phyloP scores from a whole-genome alignment of 2,329 filamentous ascomycete genomes.

The Fusarium torulosum region DNA sequence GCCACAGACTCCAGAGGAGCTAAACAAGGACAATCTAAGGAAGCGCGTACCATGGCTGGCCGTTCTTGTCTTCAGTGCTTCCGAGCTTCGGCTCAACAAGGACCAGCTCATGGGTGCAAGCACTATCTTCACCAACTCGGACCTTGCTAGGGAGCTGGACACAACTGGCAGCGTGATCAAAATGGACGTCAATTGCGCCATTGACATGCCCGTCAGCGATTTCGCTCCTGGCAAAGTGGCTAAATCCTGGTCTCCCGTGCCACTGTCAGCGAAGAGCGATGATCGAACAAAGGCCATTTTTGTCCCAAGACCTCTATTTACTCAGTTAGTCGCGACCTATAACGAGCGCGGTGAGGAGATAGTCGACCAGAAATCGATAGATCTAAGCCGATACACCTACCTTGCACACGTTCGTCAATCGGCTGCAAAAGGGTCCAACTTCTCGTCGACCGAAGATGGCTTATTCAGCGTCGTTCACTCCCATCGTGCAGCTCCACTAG shows the following conservation, averaged over 20 bases:
- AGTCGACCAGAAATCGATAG: not conserved
- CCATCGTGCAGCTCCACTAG: not conserved
- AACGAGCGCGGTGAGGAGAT: not conserved
- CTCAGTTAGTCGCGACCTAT: not conserved
- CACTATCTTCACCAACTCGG: not conserved
- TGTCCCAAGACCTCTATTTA: not conserved
- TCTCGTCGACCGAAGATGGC: not conserved
- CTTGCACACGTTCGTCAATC: not conserved
- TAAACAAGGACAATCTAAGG: too few species aligned
- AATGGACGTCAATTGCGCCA: not conserved
- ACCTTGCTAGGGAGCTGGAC: not conserved
- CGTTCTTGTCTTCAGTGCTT: not conserved
- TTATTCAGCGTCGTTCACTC: not conserved
- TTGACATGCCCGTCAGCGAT: not conserved
- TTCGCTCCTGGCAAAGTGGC: not conserved
- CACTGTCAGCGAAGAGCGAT: not conserved
- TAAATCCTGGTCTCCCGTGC: not conserved
- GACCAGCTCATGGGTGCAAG: not conserved
- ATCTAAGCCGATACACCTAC: not conserved
- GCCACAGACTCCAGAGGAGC: too few species aligned
- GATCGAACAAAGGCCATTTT: not conserved
- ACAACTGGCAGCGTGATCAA: too few species aligned
- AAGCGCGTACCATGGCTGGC: slow-evolving; percentile 1
- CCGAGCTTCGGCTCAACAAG: not conserved
- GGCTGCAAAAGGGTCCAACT: not conserved